A percentile compares a stretch with the other conserved stretches of the same genome.
phyloP scores from a whole-genome alignment of 441 rosid species.

The Flueggea neowawraea region DNA sequence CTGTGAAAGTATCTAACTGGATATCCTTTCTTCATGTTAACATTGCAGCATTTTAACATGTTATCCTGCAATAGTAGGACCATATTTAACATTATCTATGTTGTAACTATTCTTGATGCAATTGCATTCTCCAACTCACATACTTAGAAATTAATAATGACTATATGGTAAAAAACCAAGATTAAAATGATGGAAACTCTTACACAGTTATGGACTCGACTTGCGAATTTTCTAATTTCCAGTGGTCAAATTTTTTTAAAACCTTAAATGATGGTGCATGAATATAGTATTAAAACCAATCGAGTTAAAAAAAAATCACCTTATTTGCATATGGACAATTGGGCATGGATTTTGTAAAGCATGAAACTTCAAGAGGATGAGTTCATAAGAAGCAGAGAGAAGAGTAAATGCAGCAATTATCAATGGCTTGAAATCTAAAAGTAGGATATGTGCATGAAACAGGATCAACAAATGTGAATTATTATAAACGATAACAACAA shows the following conservation, averaged over 20 bases:
- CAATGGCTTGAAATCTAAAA: slow-evolving; percentile 71
- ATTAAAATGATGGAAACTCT: no score
- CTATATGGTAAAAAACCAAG: not conserved
- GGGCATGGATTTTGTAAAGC: slow-evolving; percentile 35
- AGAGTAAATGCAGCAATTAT: slow-evolving; percentile 64
- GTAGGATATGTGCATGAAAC: slow-evolving; percentile 35
- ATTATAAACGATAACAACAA: no score
- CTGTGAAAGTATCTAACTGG: no score
- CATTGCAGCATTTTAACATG: slow-evolving; percentile 47
- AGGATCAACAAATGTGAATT: not conserved
- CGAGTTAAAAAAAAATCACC: slow-evolving; percentile 22
- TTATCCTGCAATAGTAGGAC: slow-evolving; percentile 41
- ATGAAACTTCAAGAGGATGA: slow-evolving; percentile 42
- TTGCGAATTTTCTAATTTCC: no score
- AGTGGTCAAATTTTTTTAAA: no score
- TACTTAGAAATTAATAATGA: not conserved
- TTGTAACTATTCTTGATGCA: no score
- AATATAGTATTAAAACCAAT: no score
- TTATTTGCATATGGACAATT: slow-evolving; percentile 52
- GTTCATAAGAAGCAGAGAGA: slow-evolving; percentile 54
- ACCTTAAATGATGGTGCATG: no score
- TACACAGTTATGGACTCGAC: no score
- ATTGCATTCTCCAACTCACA: not conserved
- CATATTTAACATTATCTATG: not conserved
- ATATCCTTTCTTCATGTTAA: no score